A percentile compares a stretch with the other conserved stretches of the same genome.
These are phyloP conservation scores for Wickerhamomyces strasburgensis DNA, from an alignment of 805 yeast species.

Conservation along the genomic window DNA sequence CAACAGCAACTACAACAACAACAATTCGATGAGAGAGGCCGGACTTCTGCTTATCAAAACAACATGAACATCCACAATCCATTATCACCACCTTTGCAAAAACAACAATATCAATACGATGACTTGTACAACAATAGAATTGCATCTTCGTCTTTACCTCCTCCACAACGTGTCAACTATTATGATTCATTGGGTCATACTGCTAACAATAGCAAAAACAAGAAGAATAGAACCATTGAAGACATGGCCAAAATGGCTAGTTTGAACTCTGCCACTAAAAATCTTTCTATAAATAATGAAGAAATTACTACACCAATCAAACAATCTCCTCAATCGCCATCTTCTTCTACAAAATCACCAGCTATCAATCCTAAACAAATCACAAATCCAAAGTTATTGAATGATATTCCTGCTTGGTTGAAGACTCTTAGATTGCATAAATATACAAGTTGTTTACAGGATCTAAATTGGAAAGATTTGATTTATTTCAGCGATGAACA, in stretches of 20 bases:
- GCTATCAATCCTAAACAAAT: constrained; percentile 46
- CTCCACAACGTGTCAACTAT: constrained; percentile 22
- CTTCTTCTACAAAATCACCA: constrained; percentile 32
- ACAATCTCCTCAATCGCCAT: constrained; percentile 6
- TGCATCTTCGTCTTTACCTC: constrained; percentile 22
- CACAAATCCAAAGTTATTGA: constrained; percentile 49
- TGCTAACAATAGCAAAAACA: constrained; percentile 4
- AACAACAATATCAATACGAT: constrained; percentile 1
- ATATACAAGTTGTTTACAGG: constrained; percentile 79
- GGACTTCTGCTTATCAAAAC: constrained; percentile 12
- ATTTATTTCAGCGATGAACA: constrained; percentile 64
- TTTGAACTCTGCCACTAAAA: constrained; percentile 19
- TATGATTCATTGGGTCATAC: constrained; percentile 15
- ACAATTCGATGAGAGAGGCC: constrained; percentile 2
- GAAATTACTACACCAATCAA: constrained; percentile 10
- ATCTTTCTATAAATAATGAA: constrained; percentile 10
- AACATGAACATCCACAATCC: constrained; percentile 3
- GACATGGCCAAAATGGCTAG: constrained; percentile 18
- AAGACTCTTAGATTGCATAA: constrained; percentile 87
- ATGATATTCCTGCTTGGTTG: constrained; percentile 89
- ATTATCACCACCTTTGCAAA: no score
- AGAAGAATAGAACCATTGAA: constrained; percentile 6
- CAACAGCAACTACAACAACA: constrained; percentile 6
- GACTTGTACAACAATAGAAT: neutral
- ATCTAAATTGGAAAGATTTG: constrained; percentile 73